phyloP scores from a whole-genome alignment of 805 yeast genomes.

The Debaryomyces tyrocola region DNA sequence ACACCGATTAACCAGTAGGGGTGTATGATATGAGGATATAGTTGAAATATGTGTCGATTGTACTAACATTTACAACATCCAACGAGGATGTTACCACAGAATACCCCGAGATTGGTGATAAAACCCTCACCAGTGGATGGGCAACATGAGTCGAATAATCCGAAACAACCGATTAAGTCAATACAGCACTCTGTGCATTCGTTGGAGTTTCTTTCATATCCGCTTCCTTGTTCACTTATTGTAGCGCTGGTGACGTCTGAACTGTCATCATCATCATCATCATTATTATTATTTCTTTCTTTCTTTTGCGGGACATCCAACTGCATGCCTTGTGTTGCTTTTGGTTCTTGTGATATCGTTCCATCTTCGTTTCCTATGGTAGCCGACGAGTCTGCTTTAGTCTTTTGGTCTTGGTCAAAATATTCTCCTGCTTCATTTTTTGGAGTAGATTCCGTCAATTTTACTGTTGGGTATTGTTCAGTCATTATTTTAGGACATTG shows the following conservation, averaged over 20 bases:
- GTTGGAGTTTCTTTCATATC: constrained; percentile 36
- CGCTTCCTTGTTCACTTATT: constrained; percentile 30
- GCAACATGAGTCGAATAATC: constrained; percentile 39
- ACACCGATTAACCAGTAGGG: no score
- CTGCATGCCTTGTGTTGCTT: constrained; percentile 10
- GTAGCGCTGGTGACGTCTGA: constrained; percentile 17
- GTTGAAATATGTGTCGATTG: no score
- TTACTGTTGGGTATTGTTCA: neutral
- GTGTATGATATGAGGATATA: no score
- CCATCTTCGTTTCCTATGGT: neutral
- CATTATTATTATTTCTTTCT: neutral
- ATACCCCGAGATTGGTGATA: constrained; percentile 32
- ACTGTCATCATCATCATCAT: constrained; percentile 1
- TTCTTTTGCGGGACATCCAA: constrained; percentile 1
- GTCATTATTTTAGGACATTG: neutral
- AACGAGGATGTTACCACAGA: constrained; percentile 37
- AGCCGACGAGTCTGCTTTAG: no score
- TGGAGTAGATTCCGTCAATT: neutral
- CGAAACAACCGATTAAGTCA: constrained; percentile 39
- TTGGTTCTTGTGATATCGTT: neutral
- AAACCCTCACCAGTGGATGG: constrained; percentile 45
- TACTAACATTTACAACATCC: constrained; percentile 30
- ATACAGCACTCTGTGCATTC: constrained; percentile 45
- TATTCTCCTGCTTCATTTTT: neutral
- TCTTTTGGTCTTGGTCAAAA: neutral